These are phyloP conservation scores for Hirschioporus abietinus DNA, from an alignment of 768 basidiomycete species.

Conservation along the genomic window DNA sequence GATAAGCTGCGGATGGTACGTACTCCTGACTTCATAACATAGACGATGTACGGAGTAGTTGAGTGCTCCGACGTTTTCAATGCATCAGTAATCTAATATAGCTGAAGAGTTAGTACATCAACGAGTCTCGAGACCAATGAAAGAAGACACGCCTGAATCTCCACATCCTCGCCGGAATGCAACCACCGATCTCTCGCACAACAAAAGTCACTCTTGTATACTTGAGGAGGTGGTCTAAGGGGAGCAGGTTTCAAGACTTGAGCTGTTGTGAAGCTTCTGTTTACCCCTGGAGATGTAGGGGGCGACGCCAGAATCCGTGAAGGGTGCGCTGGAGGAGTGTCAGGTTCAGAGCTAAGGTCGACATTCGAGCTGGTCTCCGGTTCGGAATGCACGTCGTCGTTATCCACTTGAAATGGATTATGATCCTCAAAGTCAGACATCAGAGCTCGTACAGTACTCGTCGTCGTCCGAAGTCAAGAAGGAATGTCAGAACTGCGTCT, in stretches of 20 bases:
- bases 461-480: not conserved
- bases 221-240: conserved; percentile 44
- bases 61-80: conserved; percentile 90
- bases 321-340: conserved; percentile 47
- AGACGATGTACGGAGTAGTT: conserved; percentile 89
- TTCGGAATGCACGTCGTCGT: conserved; percentile 33
- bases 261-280: conserved; percentile 17
- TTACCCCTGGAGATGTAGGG: conserved; percentile 36
- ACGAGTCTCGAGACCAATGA: conserved; percentile 5
- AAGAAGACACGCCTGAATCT: conserved; percentile 58
- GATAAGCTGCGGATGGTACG: conserved; percentile 17
- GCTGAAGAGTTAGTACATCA: conserved; percentile 11
- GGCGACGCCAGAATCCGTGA: conserved; percentile 36
- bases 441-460: not conserved
- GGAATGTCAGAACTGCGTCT: not conserved
- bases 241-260: conserved; percentile 52
- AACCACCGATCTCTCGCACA: conserved; percentile 70
- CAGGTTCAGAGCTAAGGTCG: conserved; percentile 48
- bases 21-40: conserved; percentile 88
- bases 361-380: conserved; percentile 50
- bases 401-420: conserved; percentile 34
- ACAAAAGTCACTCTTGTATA: conserved; percentile 74
- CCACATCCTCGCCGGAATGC: conserved; percentile 77
- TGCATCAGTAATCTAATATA: conserved; percentile 84
- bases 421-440: conserved; percentile 37